phyloP scores from a whole-genome alignment of 2,329 filamentous ascomycete species.

The Emergomyces pasteurianus region DNA sequence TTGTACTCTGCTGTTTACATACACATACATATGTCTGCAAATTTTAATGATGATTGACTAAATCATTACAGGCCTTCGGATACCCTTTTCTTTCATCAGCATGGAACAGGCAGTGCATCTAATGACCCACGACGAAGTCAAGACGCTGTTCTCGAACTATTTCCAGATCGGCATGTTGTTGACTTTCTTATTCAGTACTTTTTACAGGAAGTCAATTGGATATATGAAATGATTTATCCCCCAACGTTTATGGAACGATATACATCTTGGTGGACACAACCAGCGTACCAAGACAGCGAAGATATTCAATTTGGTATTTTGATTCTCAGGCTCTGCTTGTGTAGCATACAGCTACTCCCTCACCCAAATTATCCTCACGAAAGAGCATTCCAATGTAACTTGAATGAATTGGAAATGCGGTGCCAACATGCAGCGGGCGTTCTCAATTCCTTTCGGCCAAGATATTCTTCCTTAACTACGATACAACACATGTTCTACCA shows the following conservation, averaged over 20 bases:
- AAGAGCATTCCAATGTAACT: not conserved
- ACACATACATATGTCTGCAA: no score
- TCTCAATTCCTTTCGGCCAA: not conserved
- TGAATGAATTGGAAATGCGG: not conserved
- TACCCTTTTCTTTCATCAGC: not conserved
- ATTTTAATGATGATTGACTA: not conserved
- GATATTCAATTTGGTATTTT: slow-evolving; percentile 1
- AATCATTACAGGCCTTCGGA: not conserved
- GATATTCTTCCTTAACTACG: not conserved
- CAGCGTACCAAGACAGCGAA: not conserved
- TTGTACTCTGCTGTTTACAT: not conserved
- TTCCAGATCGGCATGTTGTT: not conserved
- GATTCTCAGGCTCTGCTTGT: not conserved
- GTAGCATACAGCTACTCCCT: not conserved
- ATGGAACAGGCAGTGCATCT: not conserved
- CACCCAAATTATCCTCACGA: slow-evolving; percentile 2
- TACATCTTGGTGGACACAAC: not conserved
- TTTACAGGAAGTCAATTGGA: not conserved
- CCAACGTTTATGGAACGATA: slow-evolving; percentile 2
- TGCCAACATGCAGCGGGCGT: not conserved
- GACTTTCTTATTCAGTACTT: slow-evolving; percentile 2
- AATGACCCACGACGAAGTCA: not conserved
- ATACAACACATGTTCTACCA: slow-evolving; percentile 1
- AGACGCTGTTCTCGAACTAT: not conserved
- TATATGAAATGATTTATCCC: slow-evolving; percentile 1